These are phyloP conservation scores for Pneumocystis sp. DNA, from an alignment of 1,139 yeast genomes.

Conservation along the genomic window DNA sequence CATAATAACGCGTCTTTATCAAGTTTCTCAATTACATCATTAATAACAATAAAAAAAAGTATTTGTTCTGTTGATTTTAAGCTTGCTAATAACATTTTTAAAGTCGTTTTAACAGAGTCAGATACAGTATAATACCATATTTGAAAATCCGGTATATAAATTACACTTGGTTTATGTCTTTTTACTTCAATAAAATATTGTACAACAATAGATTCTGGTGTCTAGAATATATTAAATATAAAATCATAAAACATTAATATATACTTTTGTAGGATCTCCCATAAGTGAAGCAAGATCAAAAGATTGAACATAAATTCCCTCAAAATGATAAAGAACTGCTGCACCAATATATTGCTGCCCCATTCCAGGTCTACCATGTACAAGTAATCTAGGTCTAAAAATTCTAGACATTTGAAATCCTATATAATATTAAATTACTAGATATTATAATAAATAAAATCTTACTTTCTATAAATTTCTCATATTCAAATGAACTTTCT, in stretches of 20 bases:
- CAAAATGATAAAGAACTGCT: constrained; percentile 68
- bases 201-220: constrained; percentile 73
- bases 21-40: constrained; percentile 29
- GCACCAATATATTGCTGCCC: constrained; percentile 82
- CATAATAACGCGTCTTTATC: constrained; percentile 29
- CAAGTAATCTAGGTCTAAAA: constrained; percentile 65
- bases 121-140: constrained; percentile 60
- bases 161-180: constrained; percentile 76
- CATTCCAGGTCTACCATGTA: constrained; percentile 63
- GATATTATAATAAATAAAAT: constrained; percentile 21
- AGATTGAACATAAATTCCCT: constrained; percentile 80
- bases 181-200: constrained; percentile 80
- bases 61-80: constrained; percentile 61
- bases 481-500: constrained; percentile 53
- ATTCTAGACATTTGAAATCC: constrained; percentile 44
- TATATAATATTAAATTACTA: not conserved
- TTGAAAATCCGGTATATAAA: constrained; percentile 72
- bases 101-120: constrained; percentile 54
- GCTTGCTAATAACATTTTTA: constrained; percentile 52
- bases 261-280: constrained; percentile 54
- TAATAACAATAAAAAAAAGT: constrained; percentile 64
- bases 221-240: constrained; percentile 16
- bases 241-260: constrained; percentile 2
- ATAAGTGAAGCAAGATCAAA: constrained; percentile 66
- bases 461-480: constrained; percentile 44